Evolutionary conservation across 805 yeast genomes (phyloP).

Genomic region (Saccharomycopsis fibuligera): DNA sequence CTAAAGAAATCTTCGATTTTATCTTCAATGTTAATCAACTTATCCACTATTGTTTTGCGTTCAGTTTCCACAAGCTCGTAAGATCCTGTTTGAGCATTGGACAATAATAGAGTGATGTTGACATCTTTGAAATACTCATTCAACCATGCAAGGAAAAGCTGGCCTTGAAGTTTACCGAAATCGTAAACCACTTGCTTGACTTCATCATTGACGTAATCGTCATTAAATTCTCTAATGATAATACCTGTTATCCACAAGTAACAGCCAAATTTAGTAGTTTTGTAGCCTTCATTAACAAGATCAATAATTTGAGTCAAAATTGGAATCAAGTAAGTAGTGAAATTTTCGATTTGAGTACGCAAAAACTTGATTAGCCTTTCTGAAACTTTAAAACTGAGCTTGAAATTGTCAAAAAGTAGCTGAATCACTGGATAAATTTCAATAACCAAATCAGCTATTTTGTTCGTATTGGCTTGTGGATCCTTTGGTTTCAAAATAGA

Average conservation of each 20-base stretch:
- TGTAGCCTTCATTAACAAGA: constrained; percentile 63
- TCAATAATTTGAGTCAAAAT: constrained; percentile 60
- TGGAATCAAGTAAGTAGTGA: constrained; percentile 48
- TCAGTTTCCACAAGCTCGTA: neutral
- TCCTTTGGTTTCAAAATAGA: constrained; percentile 44
- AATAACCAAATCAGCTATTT: constrained; percentile 46
- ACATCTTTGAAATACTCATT: constrained; percentile 3
- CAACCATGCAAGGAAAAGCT: constrained; percentile 15
- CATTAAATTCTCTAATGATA: constrained; percentile 64
- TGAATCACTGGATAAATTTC: constrained; percentile 58
- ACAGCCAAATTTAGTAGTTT: constrained; percentile 66
- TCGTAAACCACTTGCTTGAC: constrained; percentile 61
- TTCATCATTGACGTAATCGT: constrained; percentile 41
- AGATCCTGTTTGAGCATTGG: neutral
- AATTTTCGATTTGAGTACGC: constrained; percentile 58
- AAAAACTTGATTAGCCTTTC: constrained; percentile 70
- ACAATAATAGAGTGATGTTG: neutral
- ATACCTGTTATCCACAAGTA: constrained; percentile 88
- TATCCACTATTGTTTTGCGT: constrained; percentile 1
- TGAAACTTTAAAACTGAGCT: constrained; percentile 55
- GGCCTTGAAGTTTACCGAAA: constrained; percentile 40
- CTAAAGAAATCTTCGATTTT: constrained; percentile 82
- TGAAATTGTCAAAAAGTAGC: constrained; percentile 45
- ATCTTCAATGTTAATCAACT: constrained; percentile 40
- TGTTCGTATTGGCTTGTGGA: constrained; percentile 32